Evolutionary conservation across 768 basidiomycete genomes (phyloP).

Genomic region (Candolleomyces aberdarensis): DNA sequence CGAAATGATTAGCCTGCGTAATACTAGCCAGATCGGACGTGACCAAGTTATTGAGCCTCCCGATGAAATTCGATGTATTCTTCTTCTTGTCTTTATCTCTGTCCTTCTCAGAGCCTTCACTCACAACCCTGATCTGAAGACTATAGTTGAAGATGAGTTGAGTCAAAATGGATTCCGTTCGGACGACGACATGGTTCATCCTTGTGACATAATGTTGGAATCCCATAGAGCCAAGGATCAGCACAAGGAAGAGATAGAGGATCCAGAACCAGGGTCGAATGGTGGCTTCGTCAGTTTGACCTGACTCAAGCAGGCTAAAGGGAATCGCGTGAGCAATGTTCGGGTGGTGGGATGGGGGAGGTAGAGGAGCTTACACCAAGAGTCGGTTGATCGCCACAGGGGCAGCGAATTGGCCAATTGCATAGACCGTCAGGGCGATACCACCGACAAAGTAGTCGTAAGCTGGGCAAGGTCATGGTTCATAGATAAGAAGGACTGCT

Average conservation of each 20-base stretch:
- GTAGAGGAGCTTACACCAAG: constrained; percentile 26
- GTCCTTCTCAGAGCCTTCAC: constrained; percentile 40
- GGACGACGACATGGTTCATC: constrained; percentile 46
- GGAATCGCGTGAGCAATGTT: background rate
- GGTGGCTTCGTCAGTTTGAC: constrained; percentile 5
- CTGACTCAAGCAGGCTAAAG: constrained; percentile 22
- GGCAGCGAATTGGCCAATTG: constrained; percentile 28
- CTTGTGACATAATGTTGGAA: constrained; percentile 33
- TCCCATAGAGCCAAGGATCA: constrained; percentile 12
- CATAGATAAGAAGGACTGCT: background rate
- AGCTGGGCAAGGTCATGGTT: constrained; percentile 11
- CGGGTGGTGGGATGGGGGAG: background rate
- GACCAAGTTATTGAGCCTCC: constrained; percentile 72
- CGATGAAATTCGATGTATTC: constrained; percentile 45
- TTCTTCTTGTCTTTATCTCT: background rate
- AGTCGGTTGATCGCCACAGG: constrained; percentile 43
- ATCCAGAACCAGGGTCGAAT: constrained; percentile 17
- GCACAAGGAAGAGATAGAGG: constrained; percentile 8
- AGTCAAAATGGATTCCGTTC: constrained; percentile 41
- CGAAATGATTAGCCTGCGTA: constrained; percentile 19
- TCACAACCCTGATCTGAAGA: constrained; percentile 45
- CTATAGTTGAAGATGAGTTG: constrained; percentile 40
- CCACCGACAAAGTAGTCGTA: constrained; percentile 25
- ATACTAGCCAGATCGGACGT: constrained; percentile 51
- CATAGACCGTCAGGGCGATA: constrained; percentile 25